Evolutionary conservation across 495 filamentous ascomycete genomes (phyloP), one percentile per base, ranked within the genome.

Genomic region (Amniculicola lignicola): DNA sequence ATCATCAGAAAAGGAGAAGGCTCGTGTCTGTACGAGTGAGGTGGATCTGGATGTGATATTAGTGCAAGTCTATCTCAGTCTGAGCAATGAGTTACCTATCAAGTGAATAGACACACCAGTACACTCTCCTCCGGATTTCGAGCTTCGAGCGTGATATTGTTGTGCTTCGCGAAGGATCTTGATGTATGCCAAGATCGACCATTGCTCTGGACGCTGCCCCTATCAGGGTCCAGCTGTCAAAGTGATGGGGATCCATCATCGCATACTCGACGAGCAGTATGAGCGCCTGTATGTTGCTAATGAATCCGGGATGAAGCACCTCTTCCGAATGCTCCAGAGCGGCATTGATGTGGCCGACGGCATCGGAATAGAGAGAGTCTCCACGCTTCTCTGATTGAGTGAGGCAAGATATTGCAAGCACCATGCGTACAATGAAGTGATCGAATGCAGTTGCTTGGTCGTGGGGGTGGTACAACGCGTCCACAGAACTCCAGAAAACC

Each of bases 1-100:
- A 33, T 87, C 88, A 67, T 97, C 92, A 0, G 88, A 89, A 66
- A 97, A 93, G 3, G 92, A 94, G 67, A 95, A 95, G 0, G 87
- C 82, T 35, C 89, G 78, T 24, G 84, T 82, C 44, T 90, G 79
- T 14, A 89, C 86, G 72, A 91, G 81, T 55, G 87, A 89, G 27
- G 89, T 88, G 4, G 85, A 83, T 62, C 91, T 93, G 53, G 4
- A 41, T 63, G 53, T 61, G 25, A 29, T 33, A 54, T 45, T 25
- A 54, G 24, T n/a, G 14, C 47, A 14, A 50, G 36, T 54, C 46
- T 64, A 41, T 19, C 12, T 16, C 1, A 12, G 9, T 5, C 28
- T 25, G 41, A 25, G 45, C 12, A 23, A 9, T 35, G 40, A 64
- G 77, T 49, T 67, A 91, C 89, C 90, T 81, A 66, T 97, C 92